These are phyloP conservation scores for Phytophthora pluvialis DNA, from an alignment of 352 stramenopile genomes.

Conservation along the genomic window DNA sequence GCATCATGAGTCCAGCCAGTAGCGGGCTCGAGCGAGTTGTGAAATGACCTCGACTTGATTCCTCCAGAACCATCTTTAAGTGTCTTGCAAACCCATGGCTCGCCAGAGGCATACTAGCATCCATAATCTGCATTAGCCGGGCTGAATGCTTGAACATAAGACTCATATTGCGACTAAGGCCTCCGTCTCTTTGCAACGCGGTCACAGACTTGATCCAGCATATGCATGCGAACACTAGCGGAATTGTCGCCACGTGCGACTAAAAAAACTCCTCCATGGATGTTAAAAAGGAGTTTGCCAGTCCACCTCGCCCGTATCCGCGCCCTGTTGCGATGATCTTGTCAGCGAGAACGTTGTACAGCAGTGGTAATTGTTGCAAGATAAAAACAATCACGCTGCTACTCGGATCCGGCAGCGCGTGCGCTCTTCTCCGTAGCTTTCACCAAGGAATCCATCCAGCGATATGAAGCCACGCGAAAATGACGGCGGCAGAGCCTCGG, in stretches of 20 bases:
- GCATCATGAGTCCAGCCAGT: conserved; percentile 35
- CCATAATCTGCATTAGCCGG: conserved; percentile 27
- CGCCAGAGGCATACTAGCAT: conserved; percentile 18
- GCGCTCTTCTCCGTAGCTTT: conserved; percentile 26
- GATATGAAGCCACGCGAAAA: neutral
- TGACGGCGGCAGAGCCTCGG: conserved; percentile 23
- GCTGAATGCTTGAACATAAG: conserved; percentile 33
- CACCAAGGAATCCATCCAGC: conserved; percentile 31
- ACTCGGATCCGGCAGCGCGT: conserved; percentile 18
- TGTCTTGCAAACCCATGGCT: conserved; percentile 18
- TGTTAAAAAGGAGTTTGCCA: conserved; percentile 23
- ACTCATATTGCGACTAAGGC: conserved; percentile 28
- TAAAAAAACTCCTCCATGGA: conserved; percentile 36
- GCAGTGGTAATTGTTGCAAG: conserved; percentile 32
- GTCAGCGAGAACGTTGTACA: conserved; percentile 33
- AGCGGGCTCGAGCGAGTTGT: conserved; percentile 34
- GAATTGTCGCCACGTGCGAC: conserved; percentile 24
- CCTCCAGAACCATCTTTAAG: conserved; percentile 7
- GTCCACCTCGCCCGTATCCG: conserved; percentile 3
- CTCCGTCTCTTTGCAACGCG: conserved; percentile 33
- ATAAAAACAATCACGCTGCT: conserved; percentile 28
- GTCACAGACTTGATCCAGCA: conserved; percentile 43
- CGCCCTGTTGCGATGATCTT: conserved; percentile 10
- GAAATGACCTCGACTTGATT: conserved; percentile 9
- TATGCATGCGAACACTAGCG: conserved; percentile 34